Evolutionary conservation across 2,329 filamentous ascomycete genomes (phyloP).

Genomic region (Stagonosporopsis tanaceti): DNA sequence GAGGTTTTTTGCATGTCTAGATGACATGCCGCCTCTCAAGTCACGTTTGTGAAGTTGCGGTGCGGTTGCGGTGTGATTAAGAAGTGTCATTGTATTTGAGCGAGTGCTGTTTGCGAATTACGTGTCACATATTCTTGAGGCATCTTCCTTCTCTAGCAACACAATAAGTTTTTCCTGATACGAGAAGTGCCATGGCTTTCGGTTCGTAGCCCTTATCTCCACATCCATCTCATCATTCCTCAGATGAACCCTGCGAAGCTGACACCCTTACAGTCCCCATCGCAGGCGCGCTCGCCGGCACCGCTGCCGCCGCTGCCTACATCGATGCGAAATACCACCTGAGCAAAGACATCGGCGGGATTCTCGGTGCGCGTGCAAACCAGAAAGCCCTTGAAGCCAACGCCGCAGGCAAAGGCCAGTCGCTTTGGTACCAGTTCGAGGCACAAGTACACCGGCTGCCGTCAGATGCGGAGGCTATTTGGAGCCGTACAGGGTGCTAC

Average conservation of each 20-base stretch:
- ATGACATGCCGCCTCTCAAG: no score
- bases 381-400: conserved; percentile 53
- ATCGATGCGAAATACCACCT: conserved; percentile 75
- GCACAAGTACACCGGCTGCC: conserved; percentile 60
- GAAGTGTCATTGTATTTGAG: conserved; percentile 1
- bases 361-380: conserved; percentile 56
- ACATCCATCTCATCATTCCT: neutral
- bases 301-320: conserved; percentile 62
- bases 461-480: conserved; percentile 65
- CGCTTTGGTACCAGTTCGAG: conserved; percentile 73
- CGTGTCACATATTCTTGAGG: neutral
- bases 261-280: conserved; percentile 35
- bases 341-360: conserved; percentile 63
- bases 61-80: conserved; percentile 24
- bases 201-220: neutral
- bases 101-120: neutral
- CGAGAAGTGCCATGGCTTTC: conserved; percentile 1
- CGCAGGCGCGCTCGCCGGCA: conserved; percentile 46
- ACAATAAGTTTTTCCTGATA: neutral
- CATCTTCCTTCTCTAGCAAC: neutral
- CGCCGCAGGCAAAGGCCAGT: conserved; percentile 63
- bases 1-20: no score
- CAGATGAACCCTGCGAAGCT: conserved; percentile 2
- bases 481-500: conserved; percentile 67
- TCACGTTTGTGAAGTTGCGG: conserved; percentile 39